A percentile compares a stretch with the other conserved stretches of the same genome.
phyloP scores from a whole-genome alignment of 768 basidiomycete species.

The Boletus speciosus region DNA sequence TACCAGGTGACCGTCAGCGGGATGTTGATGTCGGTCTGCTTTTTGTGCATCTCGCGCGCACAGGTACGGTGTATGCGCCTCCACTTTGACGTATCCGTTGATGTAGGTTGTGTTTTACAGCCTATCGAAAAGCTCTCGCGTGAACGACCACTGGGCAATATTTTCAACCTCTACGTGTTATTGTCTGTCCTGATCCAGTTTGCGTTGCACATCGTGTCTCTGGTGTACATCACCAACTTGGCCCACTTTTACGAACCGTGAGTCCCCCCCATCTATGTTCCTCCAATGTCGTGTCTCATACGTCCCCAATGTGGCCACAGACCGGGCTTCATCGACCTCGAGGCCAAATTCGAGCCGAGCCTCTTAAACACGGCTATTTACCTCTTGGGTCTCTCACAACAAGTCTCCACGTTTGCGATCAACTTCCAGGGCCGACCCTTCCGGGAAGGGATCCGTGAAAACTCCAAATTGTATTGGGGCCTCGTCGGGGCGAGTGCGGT shows the following conservation, averaged over 20 bases:
- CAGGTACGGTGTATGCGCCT: slow-evolving; percentile 56
- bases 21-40: slow-evolving; percentile 92
- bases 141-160: slow-evolving; percentile 91
- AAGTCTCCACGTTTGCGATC: slow-evolving; percentile 97
- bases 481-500: slow-evolving; percentile 85
- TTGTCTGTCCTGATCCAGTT: slow-evolving; percentile 92
- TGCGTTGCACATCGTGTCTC: slow-evolving; percentile 82
- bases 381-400: slow-evolving; percentile 91
- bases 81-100: background rate
- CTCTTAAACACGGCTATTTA: slow-evolving; percentile 96
- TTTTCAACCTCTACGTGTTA: slow-evolving; percentile 95
- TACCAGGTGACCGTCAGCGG: slow-evolving; percentile 98
- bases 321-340: slow-evolving; percentile 79
- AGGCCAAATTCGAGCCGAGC: slow-evolving; percentile 94
- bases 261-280: slow-evolving; percentile 28
- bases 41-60: slow-evolving; percentile 95
- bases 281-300: background rate
- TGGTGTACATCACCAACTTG: slow-evolving; percentile 91
- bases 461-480: slow-evolving; percentile 89
- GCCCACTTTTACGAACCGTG: slow-evolving; percentile 76
- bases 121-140: slow-evolving; percentile 95
- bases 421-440: slow-evolving; percentile 99
- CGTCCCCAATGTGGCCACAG: slow-evolving; percentile 29
- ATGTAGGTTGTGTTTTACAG: slow-evolving; percentile 50
- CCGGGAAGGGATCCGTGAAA: slow-evolving; percentile 96